Evolutionary conservation across 768 basidiomycete genomes (phyloP).

Genomic region (Boletus sp.): DNA sequence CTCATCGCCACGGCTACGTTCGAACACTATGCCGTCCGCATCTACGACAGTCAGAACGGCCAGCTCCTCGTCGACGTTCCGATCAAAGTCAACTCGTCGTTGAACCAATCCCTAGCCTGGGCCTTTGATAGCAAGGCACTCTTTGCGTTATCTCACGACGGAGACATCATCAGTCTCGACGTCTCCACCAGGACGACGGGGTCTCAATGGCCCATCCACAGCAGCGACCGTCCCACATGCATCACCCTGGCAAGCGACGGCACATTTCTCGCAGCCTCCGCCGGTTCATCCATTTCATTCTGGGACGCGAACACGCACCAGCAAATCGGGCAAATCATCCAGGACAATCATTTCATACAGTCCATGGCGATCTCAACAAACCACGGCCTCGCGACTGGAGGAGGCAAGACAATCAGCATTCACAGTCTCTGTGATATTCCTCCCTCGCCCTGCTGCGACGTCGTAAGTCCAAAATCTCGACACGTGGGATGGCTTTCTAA

Average conservation of each 20-base stretch:
- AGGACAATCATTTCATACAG: background rate
- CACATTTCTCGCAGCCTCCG: slow-evolving; percentile 5
- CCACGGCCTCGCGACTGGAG: slow-evolving; percentile 2
- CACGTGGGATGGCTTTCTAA: background rate
- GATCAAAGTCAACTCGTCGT: background rate
- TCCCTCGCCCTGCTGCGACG: background rate
- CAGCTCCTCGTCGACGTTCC: background rate
- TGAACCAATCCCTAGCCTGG: background rate
- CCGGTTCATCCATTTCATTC: slow-evolving; percentile 4
- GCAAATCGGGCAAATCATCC: slow-evolving; percentile 4
- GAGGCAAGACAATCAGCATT: background rate
- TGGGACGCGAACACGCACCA: slow-evolving; percentile 7
- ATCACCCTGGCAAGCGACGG: background rate
- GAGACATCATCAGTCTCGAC: background rate
- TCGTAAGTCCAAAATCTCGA: background rate
- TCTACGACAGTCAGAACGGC: background rate
- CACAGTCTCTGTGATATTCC: background rate
- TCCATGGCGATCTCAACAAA: slow-evolving; percentile 7
- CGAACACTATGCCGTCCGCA: background rate
- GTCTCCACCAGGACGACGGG: background rate
- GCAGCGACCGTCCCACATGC: no score
- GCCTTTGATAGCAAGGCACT: background rate
- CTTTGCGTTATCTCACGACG: background rate
- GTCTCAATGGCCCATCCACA: background rate
- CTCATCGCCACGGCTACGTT: background rate